Conservation (phyloP, 257 asterid genomes). For the Hygrophila difformis region DNA sequence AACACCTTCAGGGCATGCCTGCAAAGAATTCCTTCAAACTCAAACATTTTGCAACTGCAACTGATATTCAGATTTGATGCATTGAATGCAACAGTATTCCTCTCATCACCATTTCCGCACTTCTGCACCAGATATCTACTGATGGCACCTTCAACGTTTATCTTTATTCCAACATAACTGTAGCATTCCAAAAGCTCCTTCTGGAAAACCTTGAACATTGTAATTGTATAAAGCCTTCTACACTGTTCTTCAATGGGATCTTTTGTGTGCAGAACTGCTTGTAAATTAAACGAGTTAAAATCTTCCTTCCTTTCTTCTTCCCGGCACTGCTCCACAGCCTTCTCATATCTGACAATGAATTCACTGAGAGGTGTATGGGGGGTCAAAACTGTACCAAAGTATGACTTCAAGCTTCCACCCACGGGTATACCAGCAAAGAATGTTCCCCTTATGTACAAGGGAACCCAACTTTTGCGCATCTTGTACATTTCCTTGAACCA, state of each 20-base stretch:
- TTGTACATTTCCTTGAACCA: constrained; percentile 85
- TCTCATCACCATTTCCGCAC: constrained; percentile 68
- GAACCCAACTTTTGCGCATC: constrained; percentile 81
- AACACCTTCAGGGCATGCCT: constrained; percentile 80
- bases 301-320: constrained; percentile 90
- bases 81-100: constrained; percentile 87
- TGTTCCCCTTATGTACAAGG: constrained; percentile 55
- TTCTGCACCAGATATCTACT: constrained; percentile 81
- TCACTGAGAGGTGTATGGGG: constrained; percentile 56
- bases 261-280: constrained; percentile 68
- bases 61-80: constrained; percentile 68
- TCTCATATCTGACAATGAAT: constrained; percentile 58
- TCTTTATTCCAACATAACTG: constrained; percentile 68
- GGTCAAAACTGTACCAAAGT: constrained; percentile 50
- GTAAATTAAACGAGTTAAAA: constrained; percentile 65
- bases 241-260: constrained; percentile 96
- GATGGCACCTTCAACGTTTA: constrained; percentile 83
- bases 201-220: constrained; percentile 80
- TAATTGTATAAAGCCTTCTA: constrained; percentile 65
- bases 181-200: constrained; percentile 89
- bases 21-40: constrained; percentile 85
- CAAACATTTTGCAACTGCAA: constrained; percentile 91
- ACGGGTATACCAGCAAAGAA: constrained; percentile 89
- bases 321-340: constrained; percentile 61
- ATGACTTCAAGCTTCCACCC: constrained; percentile 68